Evolutionary conservation across 306 rosid genomes (phyloP).

Genomic region (Gynostemma pentaphyllum): DNA sequence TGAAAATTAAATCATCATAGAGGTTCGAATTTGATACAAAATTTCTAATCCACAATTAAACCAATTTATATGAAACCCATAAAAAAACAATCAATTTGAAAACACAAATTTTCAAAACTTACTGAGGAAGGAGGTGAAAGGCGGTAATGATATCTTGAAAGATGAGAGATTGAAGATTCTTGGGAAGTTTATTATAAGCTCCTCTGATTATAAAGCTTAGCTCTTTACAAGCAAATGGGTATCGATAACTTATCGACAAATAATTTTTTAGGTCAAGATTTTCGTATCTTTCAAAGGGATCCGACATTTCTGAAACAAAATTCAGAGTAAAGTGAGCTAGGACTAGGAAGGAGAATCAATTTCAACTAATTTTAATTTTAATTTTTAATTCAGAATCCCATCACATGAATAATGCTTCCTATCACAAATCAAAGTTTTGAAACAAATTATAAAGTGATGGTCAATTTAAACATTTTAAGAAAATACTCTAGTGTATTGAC

Average conservation of each 20-base stretch:
- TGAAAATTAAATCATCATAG: no score
- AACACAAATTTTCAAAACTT: constrained; percentile 7
- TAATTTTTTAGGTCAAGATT: constrained; percentile 32
- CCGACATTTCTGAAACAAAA: constrained; percentile 29
- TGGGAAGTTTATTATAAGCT: constrained; percentile 49
- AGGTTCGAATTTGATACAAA: no score
- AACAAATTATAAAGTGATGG: no score
- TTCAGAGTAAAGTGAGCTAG: not conserved
- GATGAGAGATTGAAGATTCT: constrained; percentile 49
- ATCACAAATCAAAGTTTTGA: no score
- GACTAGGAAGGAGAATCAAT: no score
- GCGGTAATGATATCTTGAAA: constrained; percentile 62
- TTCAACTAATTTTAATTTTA: no score
- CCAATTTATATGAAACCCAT: no score
- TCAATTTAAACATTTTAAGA: no score
- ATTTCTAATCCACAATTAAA: no score
- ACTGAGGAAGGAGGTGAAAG: constrained; percentile 79
- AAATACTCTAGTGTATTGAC: no score
- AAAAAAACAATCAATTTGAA: not conserved
- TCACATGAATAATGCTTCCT: no score
- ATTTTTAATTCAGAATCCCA: no score
- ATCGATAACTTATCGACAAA: constrained; percentile 28
- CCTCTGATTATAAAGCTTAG: constrained; percentile 47
- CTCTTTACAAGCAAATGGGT: constrained; percentile 63
- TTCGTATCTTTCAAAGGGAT: constrained; percentile 39